Base-by-base conservation (phyloP, 2,329 filamentous ascomycete genomes). In the Nothopassalora personata region DNA sequence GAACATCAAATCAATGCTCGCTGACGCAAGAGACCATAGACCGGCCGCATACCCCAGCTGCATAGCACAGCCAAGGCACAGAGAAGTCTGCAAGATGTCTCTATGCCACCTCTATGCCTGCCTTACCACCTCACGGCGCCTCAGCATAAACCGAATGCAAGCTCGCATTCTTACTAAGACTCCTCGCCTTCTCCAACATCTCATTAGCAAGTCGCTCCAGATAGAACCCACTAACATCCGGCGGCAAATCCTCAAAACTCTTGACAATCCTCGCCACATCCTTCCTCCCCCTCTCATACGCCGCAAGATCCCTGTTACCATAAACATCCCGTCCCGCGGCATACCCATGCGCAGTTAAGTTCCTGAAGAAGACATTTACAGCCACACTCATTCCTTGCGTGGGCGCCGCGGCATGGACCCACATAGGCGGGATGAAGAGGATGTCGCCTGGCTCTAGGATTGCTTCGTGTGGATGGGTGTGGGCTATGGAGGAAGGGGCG, bases 281-380 rank as follows among this genome's bases (percentile, higher is more conserved):
- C 63, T 83, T 81, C 54, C 91, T 81, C 0, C 88, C 89, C 67
- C 89, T 91, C 71, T 96, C 90, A 70, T 95, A 96, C 1, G 87
- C 88, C 43, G 88, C 87, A 53, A 96, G 73, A 73, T 96, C 92
- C 43, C 90, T 81, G 70, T 96, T 96, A 1, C 90, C 91, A 70
- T 96, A 96, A 0, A 96, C 87, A 71, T 96, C 91, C 64, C 86
- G 83, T 0, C 91, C 91, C 0, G 81, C 73, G 0, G 90, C 85
- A 71, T 94, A 94, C 1, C 83, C 85, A 3, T 72, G 76, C 7
- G 2, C 30, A 3, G 64, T 43, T 27, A 71, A 53, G 61, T 86
- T 87, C 47, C 86, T 84, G 76, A 95, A 96, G 77, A 96, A 96
- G 30, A 93, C 83, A 71, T 96, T 96, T n/a, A 96, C 86, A 0